phyloP scores from a whole-genome alignment of 1,284 basidiomycete genomes.

The Acaromyces ingoldii region DNA sequence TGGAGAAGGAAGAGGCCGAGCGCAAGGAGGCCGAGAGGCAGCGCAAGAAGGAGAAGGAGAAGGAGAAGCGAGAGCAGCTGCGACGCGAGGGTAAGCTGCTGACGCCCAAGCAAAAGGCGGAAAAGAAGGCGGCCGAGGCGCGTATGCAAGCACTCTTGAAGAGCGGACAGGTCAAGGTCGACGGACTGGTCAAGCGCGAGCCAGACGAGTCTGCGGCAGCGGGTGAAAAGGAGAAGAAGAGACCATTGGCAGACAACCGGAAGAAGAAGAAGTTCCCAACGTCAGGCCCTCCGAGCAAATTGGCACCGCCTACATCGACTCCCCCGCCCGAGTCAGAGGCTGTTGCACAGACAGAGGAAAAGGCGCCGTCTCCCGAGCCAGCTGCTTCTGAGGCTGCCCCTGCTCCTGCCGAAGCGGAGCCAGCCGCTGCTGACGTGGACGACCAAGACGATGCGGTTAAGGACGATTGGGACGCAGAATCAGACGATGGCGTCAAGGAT shows the following conservation, averaged over 20 bases:
- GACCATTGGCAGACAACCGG: slow-evolving; percentile 71
- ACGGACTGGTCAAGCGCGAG: slow-evolving; percentile 66
- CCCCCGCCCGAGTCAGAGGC: slow-evolving; percentile 8
- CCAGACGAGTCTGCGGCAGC: slow-evolving; percentile 52
- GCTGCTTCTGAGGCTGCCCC: background rate
- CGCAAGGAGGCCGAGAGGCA: slow-evolving; percentile 44
- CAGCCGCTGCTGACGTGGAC: slow-evolving; percentile 9
- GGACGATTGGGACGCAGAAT: slow-evolving; percentile 53
- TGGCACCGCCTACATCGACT: background rate
- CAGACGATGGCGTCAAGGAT: slow-evolving; percentile 61
- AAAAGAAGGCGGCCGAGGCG: slow-evolving; percentile 82
- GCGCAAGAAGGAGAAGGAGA: slow-evolving; percentile 49
- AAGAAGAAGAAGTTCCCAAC: slow-evolving; percentile 69
- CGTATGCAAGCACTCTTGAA: slow-evolving; percentile 84
- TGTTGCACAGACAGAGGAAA: slow-evolving; percentile 38
- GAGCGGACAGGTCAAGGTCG: slow-evolving; percentile 76
- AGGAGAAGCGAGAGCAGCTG: slow-evolving; percentile 47
- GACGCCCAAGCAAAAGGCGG: slow-evolving; percentile 79
- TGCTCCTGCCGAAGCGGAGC: slow-evolving; percentile 11
- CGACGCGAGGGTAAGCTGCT: slow-evolving; percentile 50
- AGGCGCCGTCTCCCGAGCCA: slow-evolving; percentile 8
- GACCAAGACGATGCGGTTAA: slow-evolving; percentile 42
- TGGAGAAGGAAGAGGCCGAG: slow-evolving; percentile 46
- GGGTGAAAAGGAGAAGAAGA: slow-evolving; percentile 53
- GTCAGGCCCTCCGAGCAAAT: slow-evolving; percentile 26